Conservation (phyloP, 495 filamentous ascomycete species). For the Trichoderma erinaceum region DNA sequence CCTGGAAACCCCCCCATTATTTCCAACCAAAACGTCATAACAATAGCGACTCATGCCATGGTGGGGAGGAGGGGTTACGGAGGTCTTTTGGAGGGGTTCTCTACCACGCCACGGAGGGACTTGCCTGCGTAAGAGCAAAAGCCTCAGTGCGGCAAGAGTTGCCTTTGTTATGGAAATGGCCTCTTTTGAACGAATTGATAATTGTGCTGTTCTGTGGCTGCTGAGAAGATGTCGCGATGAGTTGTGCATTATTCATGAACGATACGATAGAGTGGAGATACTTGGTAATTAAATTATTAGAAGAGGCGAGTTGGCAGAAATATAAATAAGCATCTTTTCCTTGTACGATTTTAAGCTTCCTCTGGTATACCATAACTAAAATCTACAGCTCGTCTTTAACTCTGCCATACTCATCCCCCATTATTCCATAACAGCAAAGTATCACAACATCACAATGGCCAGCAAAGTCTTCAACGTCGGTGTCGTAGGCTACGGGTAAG, state of each 20-base stretch:
- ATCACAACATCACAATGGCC: slow-evolving; percentile 21
- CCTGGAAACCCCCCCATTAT: background rate
- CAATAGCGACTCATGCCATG: background rate
- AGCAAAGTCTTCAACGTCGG: slow-evolving; percentile 44
- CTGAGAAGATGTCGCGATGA: background rate
- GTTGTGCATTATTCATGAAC: too few species aligned
- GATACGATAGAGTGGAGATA: too few species aligned
- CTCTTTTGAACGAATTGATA: background rate
- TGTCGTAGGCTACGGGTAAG: slow-evolving; percentile 50
- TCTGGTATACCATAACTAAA: background rate
- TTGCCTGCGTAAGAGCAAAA: slow-evolving; percentile 3
- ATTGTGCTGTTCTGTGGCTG: background rate
- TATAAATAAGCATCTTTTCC: background rate
- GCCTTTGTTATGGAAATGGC: background rate
- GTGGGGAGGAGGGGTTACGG: background rate
- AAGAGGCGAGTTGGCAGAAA: background rate
- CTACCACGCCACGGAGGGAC: background rate
- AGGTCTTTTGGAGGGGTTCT: background rate
- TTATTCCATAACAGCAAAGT: background rate
- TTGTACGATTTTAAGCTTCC: background rate
- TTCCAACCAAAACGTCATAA: background rate
- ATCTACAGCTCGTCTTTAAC: too few species aligned
- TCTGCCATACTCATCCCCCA: too few species aligned
- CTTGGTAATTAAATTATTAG: background rate
- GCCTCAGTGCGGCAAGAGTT: slow-evolving; percentile 10